Conservation (phyloP, 1,139 yeast species). For the Zygoascus meyerae region DNA sequence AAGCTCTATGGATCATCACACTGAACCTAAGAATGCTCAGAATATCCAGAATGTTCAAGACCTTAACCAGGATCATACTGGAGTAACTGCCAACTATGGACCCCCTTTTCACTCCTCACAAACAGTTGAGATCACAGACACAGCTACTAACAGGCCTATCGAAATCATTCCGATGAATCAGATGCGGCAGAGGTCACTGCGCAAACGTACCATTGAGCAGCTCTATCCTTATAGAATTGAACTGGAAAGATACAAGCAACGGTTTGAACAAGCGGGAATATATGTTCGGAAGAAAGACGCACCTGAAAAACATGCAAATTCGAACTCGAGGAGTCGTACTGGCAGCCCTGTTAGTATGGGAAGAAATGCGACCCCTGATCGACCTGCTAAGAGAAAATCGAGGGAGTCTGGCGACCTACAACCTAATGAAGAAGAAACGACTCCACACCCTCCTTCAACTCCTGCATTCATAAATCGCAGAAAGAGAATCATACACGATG, state of each 20-base stretch:
- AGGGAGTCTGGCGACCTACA: background rate
- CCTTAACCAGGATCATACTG: no score
- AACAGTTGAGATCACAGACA: background rate
- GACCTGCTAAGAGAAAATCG: background rate
- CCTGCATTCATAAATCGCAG: background rate
- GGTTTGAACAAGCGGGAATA: conserved; percentile 6
- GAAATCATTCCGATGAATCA: background rate
- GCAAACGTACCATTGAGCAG: conserved; percentile 12
- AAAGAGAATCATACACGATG: background rate
- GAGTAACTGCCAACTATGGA: no score
- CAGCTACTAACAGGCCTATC: background rate
- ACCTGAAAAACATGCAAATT: background rate
- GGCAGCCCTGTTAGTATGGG: background rate
- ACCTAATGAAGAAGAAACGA: background rate
- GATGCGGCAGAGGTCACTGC: conserved; percentile 1
- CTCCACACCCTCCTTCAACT: no score
- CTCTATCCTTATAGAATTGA: conserved; percentile 8
- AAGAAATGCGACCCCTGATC: background rate
- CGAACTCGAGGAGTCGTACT: no score
- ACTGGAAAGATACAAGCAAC: conserved; percentile 8
- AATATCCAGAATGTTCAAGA: no score
- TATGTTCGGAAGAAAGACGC: conserved; percentile 4
- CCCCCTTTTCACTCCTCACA: no score
- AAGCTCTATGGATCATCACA: no score
- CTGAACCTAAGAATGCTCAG: no score